Percentiles rank a stretch among this genome's conserved stretches.
phyloP scores from a whole-genome alignment of 768 basidiomycete species.

The Leccinum obscurum region DNA sequence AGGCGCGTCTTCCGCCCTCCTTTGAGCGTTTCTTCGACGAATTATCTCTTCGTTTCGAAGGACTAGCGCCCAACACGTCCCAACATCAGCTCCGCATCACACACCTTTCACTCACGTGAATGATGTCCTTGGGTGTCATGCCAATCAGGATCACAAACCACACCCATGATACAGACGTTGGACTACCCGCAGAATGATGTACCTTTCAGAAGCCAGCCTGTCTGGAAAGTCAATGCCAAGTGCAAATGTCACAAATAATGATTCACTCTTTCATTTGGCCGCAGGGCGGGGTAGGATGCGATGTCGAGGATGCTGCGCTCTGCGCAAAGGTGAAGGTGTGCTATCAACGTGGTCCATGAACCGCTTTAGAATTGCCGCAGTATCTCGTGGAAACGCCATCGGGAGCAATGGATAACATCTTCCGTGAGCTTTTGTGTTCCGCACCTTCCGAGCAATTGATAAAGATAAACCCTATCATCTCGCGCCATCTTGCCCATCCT shows the following conservation, averaged over 20 bases:
- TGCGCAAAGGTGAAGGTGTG: slow-evolving; percentile 63
- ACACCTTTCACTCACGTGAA: slow-evolving; percentile 52
- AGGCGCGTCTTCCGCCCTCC: slow-evolving; percentile 53
- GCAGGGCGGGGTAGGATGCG: slow-evolving; percentile 53
- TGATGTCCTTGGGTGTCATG: slow-evolving; percentile 51
- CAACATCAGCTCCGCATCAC: slow-evolving; percentile 36
- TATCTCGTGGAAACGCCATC: slow-evolving; percentile 43
- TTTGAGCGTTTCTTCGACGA: slow-evolving; percentile 54
- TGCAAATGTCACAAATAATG: slow-evolving; percentile 58
- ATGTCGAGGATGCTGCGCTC: slow-evolving; percentile 53
- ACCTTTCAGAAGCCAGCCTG: slow-evolving; percentile 48
- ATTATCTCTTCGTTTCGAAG: slow-evolving; percentile 65
- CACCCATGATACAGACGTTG: slow-evolving; percentile 47
- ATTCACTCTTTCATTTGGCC: slow-evolving; percentile 70
- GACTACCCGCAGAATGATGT: slow-evolving; percentile 63
- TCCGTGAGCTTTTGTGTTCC: slow-evolving; percentile 56
- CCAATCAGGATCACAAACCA: slow-evolving; percentile 2
- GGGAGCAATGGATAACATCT: slow-evolving; percentile 23
- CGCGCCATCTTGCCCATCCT: slow-evolving; percentile 51
- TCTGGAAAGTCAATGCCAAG: slow-evolving; percentile 65
- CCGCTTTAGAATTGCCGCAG: slow-evolving; percentile 45
- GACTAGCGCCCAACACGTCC: slow-evolving; percentile 51
- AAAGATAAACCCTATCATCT: slow-evolving; percentile 51
- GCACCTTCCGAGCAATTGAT: slow-evolving; percentile 53
- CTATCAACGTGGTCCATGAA: slow-evolving; percentile 56